These are phyloP conservation scores for Takashimella tepidaria DNA, from an alignment of 1,284 basidiomycete species.

Conservation along the genomic window DNA sequence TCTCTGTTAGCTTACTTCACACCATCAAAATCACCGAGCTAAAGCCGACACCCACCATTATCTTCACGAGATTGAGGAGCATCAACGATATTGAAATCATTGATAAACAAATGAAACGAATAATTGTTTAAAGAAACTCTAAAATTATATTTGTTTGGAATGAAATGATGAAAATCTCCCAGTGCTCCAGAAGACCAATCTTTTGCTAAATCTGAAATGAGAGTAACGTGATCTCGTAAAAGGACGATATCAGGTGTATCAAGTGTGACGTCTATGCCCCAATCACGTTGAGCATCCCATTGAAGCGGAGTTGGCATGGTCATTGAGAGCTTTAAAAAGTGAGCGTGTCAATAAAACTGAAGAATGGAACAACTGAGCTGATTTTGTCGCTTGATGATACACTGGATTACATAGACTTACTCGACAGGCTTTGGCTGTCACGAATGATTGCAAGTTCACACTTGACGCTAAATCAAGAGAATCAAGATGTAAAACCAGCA, in stretches of 20 bases:
- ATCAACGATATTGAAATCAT: conserved; percentile 93
- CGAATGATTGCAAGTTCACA: conserved; percentile 74
- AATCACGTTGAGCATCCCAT: conserved; percentile 60
- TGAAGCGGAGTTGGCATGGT: conserved; percentile 50
- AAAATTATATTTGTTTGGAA: conserved; percentile 72
- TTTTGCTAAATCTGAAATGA: conserved; percentile 79
- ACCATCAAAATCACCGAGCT: not conserved
- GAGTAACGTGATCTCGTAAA: conserved; percentile 84
- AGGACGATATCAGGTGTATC: conserved; percentile 68
- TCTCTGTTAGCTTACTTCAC: no score
- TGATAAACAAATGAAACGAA: conserved; percentile 73
- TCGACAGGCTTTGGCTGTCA: conserved; percentile 66
- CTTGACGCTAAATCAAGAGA: conserved; percentile 71
- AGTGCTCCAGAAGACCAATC: conserved; percentile 82
- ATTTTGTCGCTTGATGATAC: no score
- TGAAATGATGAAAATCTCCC: conserved; percentile 70
- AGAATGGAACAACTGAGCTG: no score
- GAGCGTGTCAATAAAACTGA: no score
- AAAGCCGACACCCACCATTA: conserved; percentile 59
- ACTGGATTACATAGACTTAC: conserved; percentile 25
- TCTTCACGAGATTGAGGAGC: conserved; percentile 69
- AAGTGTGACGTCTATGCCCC: conserved; percentile 67
- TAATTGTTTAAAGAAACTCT: conserved; percentile 68
- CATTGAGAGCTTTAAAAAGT: conserved; percentile 37
- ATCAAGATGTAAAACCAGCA: conserved; percentile 75